Conservation (phyloP, 208 protist genomes). For the Kentomonas sorsogonicus region DNA sequence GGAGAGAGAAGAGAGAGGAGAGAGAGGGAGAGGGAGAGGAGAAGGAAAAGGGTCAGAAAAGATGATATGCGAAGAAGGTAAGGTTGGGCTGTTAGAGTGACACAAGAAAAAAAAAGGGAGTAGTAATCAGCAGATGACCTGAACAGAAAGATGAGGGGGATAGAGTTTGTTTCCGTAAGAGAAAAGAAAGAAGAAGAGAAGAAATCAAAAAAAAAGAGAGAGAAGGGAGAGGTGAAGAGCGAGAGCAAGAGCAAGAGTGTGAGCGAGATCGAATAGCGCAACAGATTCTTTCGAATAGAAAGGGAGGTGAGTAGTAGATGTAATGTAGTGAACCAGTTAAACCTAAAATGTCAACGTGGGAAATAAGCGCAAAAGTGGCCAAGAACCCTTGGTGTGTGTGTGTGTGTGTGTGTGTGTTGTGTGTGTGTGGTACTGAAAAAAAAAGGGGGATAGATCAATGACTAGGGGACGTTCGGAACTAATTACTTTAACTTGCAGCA, state of each 20-base stretch:
- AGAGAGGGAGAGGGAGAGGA: background rate
- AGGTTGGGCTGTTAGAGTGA: too few species aligned
- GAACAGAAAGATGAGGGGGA: too few species aligned
- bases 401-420: too few species aligned
- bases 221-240: background rate
- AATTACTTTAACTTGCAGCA: background rate
- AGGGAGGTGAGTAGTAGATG: background rate
- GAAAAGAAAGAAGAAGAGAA: background rate
- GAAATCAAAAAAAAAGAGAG: constrained; percentile 3
- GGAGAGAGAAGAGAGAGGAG: constrained; percentile 3
- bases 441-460: background rate
- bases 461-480: background rate
- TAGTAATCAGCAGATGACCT: too few species aligned
- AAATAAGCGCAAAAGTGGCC: too few species aligned
- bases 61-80: too few species aligned
- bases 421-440: background rate
- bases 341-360: too few species aligned
- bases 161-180: constrained; percentile 9
- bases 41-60: background rate
- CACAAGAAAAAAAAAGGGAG: background rate
- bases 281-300: background rate
- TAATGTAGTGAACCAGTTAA: too few species aligned
- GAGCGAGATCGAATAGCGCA: too few species aligned
- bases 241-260: background rate
- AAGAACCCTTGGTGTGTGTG: too few species aligned